These are phyloP conservation scores for Medicago lupulina DNA, from an alignment of 306 rosid genomes.

Conservation along the genomic window DNA sequence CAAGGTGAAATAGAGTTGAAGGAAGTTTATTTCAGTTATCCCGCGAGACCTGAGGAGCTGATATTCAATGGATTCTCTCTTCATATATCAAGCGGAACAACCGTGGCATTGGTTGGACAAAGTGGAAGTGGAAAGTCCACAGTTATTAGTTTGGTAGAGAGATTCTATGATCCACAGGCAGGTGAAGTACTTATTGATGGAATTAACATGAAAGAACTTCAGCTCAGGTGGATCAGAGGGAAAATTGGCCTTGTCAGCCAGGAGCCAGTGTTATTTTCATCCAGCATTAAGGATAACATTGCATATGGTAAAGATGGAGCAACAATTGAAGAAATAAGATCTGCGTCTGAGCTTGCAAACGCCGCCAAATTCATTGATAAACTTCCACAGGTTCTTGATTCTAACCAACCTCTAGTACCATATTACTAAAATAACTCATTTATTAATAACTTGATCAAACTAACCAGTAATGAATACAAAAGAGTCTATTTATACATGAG, in stretches of 20 bases:
- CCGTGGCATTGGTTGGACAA: slow-evolving; percentile 90
- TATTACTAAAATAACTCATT: background rate
- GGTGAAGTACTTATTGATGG: slow-evolving; percentile 85
- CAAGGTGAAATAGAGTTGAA: slow-evolving; percentile 75
- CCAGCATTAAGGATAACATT: slow-evolving; percentile 85
- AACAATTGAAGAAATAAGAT: slow-evolving; percentile 73
- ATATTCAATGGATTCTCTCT: slow-evolving; percentile 81
- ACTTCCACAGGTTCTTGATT: slow-evolving; percentile 71
- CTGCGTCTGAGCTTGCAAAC: slow-evolving; percentile 84
- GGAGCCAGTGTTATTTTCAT: slow-evolving; percentile 83
- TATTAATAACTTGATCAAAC: background rate
- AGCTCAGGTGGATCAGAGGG: slow-evolving; percentile 86
- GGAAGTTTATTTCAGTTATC: slow-evolving; percentile 77
- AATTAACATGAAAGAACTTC: slow-evolving; percentile 76
- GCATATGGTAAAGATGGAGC: slow-evolving; percentile 92
- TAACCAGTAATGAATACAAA: background rate
- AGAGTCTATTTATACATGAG: background rate
- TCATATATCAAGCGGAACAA: slow-evolving; percentile 64
- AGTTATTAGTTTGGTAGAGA: slow-evolving; percentile 79
- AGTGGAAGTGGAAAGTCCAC: slow-evolving; percentile 98
- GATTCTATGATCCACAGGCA: slow-evolving; percentile 84
- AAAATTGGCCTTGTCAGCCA: slow-evolving; percentile 97
- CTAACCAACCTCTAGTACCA: background rate
- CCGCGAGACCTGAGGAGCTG: slow-evolving; percentile 79
- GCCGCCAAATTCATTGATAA: slow-evolving; percentile 88